phyloP scores from a whole-genome alignment of 768 basidiomycete species.

The Daedalea quercina region DNA sequence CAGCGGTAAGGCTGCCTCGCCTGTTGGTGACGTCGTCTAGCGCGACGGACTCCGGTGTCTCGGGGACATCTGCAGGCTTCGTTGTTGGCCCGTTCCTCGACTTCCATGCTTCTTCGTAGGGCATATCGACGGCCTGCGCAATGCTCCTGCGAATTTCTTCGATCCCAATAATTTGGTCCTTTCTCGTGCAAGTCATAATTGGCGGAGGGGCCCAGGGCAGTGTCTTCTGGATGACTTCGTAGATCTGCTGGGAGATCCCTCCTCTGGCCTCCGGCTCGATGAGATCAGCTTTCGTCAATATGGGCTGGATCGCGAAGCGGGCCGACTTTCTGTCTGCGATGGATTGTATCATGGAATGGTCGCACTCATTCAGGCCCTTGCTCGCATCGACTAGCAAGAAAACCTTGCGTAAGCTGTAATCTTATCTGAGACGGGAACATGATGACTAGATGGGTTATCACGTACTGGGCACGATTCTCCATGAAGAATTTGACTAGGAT shows the following conservation, averaged over 20 bases:
- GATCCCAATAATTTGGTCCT: background rate
- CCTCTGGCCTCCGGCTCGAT: background rate
- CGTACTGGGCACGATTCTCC: background rate
- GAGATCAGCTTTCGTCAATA: background rate
- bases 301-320: background rate
- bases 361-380: background rate
- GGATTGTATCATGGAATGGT: background rate
- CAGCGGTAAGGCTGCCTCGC: too few species aligned
- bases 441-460: background rate
- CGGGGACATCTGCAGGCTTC: too few species aligned
- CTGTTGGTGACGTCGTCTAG: too few species aligned
- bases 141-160: background rate
- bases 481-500: background rate
- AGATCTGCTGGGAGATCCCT: background rate
- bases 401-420: background rate
- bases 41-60: too few species aligned
- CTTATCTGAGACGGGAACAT: too few species aligned
- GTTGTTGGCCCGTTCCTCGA: background rate
- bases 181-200: background rate
- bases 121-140: background rate
- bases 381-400: background rate
- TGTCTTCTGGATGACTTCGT: background rate
- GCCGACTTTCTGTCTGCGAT: background rate
- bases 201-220: background rate
- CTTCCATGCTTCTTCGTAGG: background rate